phyloP scores from a whole-genome alignment of 306 rosid genomes.

The Trifolium fragiferum region DNA sequence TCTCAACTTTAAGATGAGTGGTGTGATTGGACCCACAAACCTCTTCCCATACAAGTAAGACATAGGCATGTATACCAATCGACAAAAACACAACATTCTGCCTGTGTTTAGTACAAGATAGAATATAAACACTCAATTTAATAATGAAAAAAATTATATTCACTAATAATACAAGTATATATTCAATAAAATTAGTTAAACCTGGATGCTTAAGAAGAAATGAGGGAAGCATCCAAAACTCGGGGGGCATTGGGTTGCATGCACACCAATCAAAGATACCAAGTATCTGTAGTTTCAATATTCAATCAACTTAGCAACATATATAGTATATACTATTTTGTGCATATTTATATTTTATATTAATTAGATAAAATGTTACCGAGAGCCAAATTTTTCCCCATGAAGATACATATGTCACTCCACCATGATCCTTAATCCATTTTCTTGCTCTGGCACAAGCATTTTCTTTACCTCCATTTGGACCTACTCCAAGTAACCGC shows the following conservation, averaged over 20 bases:
- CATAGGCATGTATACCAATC: conserved; percentile 53
- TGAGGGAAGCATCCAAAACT: conserved; percentile 81
- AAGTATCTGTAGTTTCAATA: conserved; percentile 51
- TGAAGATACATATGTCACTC: conserved; percentile 58
- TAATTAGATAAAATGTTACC: conserved; percentile 35
- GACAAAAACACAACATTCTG: conserved; percentile 75
- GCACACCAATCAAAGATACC: conserved; percentile 76
- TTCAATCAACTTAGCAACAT: conserved; percentile 2
- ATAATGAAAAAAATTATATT: not conserved
- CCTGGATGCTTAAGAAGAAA: conserved; percentile 79
- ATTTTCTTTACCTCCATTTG: conserved; percentile 53
- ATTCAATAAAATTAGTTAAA: not conserved
- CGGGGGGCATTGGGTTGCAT: conserved; percentile 85
- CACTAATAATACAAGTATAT: not conserved
- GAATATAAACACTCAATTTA: conserved; percentile 1
- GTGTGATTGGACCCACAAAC: conserved; percentile 52
- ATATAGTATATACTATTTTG: not conserved
- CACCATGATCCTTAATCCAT: conserved; percentile 81
- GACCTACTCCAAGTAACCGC: conserved; percentile 69
- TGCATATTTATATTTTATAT: not conserved
- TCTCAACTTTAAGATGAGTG: conserved; percentile 56
- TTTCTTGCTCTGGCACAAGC: conserved; percentile 66
- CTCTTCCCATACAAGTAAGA: conserved; percentile 28
- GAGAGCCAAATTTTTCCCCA: conserved; percentile 90
- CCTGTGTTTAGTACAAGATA: conserved; percentile 49